Percentiles rank a stretch among this genome's conserved stretches.
Evolutionary conservation across 2,329 filamentous ascomycete species (phyloP).

Genomic region (Cladophialophora immunda): DNA sequence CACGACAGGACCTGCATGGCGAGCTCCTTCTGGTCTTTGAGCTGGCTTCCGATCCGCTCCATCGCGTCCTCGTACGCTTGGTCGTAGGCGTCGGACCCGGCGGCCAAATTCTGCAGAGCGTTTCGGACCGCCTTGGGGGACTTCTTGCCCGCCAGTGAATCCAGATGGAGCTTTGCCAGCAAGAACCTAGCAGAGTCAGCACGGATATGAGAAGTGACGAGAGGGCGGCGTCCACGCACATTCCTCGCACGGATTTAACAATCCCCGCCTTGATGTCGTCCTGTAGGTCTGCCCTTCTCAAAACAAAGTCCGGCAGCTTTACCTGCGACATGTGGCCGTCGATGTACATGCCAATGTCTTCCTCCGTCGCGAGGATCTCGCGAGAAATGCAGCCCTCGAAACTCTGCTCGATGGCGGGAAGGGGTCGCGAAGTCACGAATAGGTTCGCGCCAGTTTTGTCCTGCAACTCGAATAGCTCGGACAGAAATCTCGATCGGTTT

Average conservation of each 20-base stretch:
- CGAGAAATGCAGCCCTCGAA: neutral
- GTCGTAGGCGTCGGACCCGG: too few species aligned
- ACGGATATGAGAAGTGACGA: neutral
- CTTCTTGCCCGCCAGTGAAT: neutral
- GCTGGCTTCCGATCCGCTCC: slow-evolving; percentile 35
- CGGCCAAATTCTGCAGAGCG: neutral
- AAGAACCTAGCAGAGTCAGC: slow-evolving; percentile 25
- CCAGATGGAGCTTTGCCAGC: slow-evolving; percentile 21
- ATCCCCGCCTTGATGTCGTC: slow-evolving; percentile 26
- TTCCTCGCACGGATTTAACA: slow-evolving; percentile 34
- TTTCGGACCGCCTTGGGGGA: neutral
- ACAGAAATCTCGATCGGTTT: slow-evolving; percentile 18
- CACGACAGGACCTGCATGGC: slow-evolving; percentile 40
- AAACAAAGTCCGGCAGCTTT: slow-evolving; percentile 20
- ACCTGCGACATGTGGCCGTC: slow-evolving; percentile 26
- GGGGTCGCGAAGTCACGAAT: slow-evolving; percentile 7
- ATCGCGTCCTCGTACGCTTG: slow-evolving; percentile 8
- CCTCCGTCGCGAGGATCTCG: slow-evolving; percentile 8
- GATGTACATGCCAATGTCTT: slow-evolving; percentile 34
- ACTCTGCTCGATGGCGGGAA: neutral
- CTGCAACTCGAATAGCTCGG: slow-evolving; percentile 40
- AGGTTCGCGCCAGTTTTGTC: neutral
- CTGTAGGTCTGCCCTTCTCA: slow-evolving; percentile 7
- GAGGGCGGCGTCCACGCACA: too few species aligned
- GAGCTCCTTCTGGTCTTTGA: slow-evolving; percentile 10